Evolutionary conservation across 768 basidiomycete genomes (phyloP).

Genomic region (Russula compacta): DNA sequence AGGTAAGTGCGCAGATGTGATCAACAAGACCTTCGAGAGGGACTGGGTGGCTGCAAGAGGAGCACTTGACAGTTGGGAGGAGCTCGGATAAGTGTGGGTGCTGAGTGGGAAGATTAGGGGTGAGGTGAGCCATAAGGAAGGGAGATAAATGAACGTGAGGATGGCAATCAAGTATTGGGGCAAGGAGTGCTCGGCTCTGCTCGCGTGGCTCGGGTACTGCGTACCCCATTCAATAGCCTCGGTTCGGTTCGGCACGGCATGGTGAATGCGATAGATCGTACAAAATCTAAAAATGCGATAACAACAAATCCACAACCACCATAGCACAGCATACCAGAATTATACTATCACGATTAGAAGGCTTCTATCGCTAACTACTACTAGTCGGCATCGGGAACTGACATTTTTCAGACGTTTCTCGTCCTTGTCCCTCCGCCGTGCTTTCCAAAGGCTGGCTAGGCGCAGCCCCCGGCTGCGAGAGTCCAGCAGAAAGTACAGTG

Average conservation of each 20-base stretch:
- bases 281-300: too few relatives aligned
- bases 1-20: conserved; percentile 52
- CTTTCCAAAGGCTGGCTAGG: not conserved
- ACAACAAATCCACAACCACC: not conserved
- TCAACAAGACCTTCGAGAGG: conserved; percentile 66
- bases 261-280: too few relatives aligned
- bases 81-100: conserved; percentile 44
- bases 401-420: not conserved
- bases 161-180: too few relatives aligned
- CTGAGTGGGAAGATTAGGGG: conserved; percentile 17
- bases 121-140: conserved; percentile 25
- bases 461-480: not conserved
- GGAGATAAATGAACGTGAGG: not conserved
- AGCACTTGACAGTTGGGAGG: conserved; percentile 80
- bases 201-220: too few relatives aligned
- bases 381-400: not conserved
- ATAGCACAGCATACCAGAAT: not conserved
- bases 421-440: not conserved
- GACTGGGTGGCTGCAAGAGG: conserved; percentile 62
- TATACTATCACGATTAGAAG: not conserved
- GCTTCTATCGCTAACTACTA: not conserved
- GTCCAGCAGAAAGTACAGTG: not conserved
- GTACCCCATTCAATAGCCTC: too few relatives aligned
- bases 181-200: not conserved
- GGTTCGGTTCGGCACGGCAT: too few relatives aligned